These are phyloP conservation scores for Postia placenta DNA, from an alignment of 768 basidiomycete species.

Conservation along the genomic window DNA sequence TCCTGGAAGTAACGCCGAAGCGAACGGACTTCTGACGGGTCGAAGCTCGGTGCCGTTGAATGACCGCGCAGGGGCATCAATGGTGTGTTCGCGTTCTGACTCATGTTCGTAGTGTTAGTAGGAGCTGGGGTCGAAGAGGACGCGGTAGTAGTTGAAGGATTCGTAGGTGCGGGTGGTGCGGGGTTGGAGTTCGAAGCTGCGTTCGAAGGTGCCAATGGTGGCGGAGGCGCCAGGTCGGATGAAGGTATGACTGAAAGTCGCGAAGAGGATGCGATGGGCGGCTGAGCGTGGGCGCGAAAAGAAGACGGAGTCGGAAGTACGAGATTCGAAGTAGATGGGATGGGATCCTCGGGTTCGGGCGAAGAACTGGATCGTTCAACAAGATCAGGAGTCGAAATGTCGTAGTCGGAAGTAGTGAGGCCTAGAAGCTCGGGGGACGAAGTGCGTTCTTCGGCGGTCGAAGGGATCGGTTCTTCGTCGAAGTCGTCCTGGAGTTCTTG, in stretches of 20 bases:
- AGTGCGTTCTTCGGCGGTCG: not conserved
- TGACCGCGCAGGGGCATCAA: slow-evolving; percentile 6
- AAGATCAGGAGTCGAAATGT: not conserved
- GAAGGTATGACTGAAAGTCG: not conserved
- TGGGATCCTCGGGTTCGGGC: not conserved
- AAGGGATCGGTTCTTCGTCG: not conserved
- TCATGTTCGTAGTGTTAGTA: not conserved
- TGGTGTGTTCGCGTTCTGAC: not conserved
- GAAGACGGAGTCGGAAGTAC: not conserved
- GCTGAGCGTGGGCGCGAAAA: not conserved
- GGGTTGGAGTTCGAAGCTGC: not conserved
- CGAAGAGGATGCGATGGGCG: not conserved
- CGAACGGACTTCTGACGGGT: not conserved
- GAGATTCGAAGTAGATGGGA: not conserved
- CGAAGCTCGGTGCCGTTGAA: slow-evolving; percentile 4
- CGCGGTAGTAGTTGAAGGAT: not conserved
- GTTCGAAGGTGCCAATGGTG: not conserved
- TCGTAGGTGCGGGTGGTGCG: not conserved
- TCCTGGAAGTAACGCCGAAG: slow-evolving; percentile 12
- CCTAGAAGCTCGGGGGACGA: not conserved
- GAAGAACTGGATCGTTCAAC: not conserved
- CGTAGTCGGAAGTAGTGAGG: not conserved
- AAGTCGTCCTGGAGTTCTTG: not conserved
- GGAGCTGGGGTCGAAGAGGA: not conserved
- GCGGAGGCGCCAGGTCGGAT: not conserved